phyloP scores from a whole-genome alignment of 2,329 filamentous ascomycete species.

The Botrytis deweyae region DNA sequence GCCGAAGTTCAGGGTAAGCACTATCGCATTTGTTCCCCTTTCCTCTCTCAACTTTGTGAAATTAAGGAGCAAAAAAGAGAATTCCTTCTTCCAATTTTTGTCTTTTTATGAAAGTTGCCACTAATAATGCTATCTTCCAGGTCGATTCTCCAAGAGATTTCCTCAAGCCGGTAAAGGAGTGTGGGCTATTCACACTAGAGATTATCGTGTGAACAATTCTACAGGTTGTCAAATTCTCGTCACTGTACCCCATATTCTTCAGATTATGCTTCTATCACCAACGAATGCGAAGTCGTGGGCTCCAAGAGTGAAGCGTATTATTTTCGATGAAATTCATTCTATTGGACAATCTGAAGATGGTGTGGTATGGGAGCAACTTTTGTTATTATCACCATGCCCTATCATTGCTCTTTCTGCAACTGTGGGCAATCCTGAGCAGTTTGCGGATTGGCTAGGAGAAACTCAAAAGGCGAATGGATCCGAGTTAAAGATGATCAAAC shows the following conservation, averaged over 20 bases:
- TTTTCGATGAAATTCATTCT: slow-evolving; percentile 80
- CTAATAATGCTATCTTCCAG: slow-evolving; percentile 26
- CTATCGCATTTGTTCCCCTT: neutral
- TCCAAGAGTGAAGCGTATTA: slow-evolving; percentile 67
- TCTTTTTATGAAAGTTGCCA: neutral
- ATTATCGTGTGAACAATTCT: slow-evolving; percentile 73
- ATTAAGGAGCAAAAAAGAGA: neutral
- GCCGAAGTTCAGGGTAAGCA: slow-evolving; percentile 66
- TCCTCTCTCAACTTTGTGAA: neutral
- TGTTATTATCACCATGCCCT: slow-evolving; percentile 71
- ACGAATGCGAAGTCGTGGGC: slow-evolving; percentile 67
- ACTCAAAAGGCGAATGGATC: slow-evolving; percentile 64
- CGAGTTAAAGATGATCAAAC: slow-evolving; percentile 66
- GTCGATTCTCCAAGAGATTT: slow-evolving; percentile 64
- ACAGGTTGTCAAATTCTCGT: slow-evolving; percentile 72
- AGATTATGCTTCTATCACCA: slow-evolving; percentile 72
- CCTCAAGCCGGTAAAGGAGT: slow-evolving; percentile 61
- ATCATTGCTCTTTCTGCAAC: slow-evolving; percentile 80
- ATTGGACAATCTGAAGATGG: slow-evolving; percentile 77
- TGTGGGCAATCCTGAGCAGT: slow-evolving; percentile 71
- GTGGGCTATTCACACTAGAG: slow-evolving; percentile 76
- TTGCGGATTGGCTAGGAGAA: slow-evolving; percentile 64
- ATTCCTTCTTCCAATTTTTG: neutral
- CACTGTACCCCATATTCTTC: slow-evolving; percentile 74
- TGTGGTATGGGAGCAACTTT: slow-evolving; percentile 74